Evolutionary conservation across 1,284 basidiomycete genomes (phyloP), one percentile per base, ranked within the genome.

Genomic region (Apiotrichum akiyoshidainum): DNA sequence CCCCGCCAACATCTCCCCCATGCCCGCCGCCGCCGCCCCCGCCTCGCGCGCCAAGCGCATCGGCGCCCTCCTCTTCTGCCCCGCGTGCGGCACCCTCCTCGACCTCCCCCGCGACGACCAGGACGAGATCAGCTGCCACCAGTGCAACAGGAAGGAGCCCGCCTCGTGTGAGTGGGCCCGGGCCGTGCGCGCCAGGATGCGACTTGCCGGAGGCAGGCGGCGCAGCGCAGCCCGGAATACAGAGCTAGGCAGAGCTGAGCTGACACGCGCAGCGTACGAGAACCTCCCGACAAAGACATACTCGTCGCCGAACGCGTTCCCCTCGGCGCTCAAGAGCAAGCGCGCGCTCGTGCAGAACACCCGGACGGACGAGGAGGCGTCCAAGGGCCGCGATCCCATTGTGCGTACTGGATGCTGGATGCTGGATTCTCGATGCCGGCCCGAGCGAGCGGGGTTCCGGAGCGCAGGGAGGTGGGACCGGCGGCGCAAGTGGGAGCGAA

Each of bases 271-370:
- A 98, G 95, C 92, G 8, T 98, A 96, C 75, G 93, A 98, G 72
- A 89, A 93, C 73, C 87, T 89, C 37, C 85, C 89, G 64, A 92
- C 96, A 59, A 86, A 87, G 50, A 99, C 95, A 0, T 86, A 85
- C 42, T 96, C 93, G 2, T 89, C 93, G 63, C 88, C 92, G 0
- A 89, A 92, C 61, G 95, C 95, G 10, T 98, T 99, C 77, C 95
- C 95, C 0, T 94, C 91, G 26, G 84, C 87, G 0, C 78, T 99
- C 59, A 82, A 88, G 65, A 89, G 92, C 67, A 92, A 92, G 73
- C 83, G 93, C 52, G 94, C 93, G 72, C 70, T 83, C 40, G 95
- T 92, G 1, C 89, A 91, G 77, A 93, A 90, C 26, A 88, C 90
- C 70, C 80, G 84, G 35, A 87, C 91, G 65, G 87, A 88, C 48